phyloP scores from a whole-genome alignment of 495 filamentous ascomycete species.

The Xylaria palmicola region DNA sequence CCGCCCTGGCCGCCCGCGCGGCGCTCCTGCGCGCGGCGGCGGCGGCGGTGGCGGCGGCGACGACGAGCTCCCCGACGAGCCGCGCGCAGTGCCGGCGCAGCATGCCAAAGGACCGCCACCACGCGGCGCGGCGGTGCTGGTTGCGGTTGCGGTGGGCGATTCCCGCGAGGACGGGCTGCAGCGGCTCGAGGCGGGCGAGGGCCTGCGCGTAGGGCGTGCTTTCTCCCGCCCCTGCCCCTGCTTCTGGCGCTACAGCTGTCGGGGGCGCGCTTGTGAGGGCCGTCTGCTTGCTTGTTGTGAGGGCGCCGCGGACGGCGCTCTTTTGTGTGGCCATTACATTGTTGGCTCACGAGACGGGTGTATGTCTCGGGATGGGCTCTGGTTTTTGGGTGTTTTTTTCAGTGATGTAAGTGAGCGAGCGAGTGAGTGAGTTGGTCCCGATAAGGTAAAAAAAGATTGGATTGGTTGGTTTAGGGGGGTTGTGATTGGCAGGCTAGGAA shows the following conservation, averaged over 20 bases:
- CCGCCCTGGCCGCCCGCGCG: slow-evolving; percentile 9
- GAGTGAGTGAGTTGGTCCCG: no score
- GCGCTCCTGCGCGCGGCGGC: slow-evolving; percentile 14
- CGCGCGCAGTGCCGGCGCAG: slow-evolving; percentile 61
- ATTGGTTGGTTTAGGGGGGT: no score
- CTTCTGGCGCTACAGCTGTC: background rate
- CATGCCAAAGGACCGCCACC: slow-evolving; percentile 70
- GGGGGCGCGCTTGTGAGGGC: background rate
- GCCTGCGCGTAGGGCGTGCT: slow-evolving; percentile 8
- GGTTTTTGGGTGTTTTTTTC: background rate
- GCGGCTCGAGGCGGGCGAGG: slow-evolving; percentile 27
- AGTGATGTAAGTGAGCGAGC: background rate
- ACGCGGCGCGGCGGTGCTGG: slow-evolving; percentile 68
- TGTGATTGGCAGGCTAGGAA: no score
- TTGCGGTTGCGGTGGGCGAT: slow-evolving; percentile 79
- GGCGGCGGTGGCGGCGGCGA: slow-evolving; percentile 6
- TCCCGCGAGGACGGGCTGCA: slow-evolving; percentile 55
- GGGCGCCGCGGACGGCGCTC: slow-evolving; percentile 7
- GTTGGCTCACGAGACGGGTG: background rate
- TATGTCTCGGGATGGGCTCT: background rate
- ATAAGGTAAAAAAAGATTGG: no score
- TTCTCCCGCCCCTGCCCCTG: background rate
- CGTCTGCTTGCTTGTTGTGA: background rate
- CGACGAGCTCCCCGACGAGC: slow-evolving; percentile 45
- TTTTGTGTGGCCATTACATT: slow-evolving; percentile 16